Percentiles rank a stretch among this genome's conserved stretches.
phyloP scores from a whole-genome alignment of 192 early-diverging fungal genomes.

The Backusella westeae region DNA sequence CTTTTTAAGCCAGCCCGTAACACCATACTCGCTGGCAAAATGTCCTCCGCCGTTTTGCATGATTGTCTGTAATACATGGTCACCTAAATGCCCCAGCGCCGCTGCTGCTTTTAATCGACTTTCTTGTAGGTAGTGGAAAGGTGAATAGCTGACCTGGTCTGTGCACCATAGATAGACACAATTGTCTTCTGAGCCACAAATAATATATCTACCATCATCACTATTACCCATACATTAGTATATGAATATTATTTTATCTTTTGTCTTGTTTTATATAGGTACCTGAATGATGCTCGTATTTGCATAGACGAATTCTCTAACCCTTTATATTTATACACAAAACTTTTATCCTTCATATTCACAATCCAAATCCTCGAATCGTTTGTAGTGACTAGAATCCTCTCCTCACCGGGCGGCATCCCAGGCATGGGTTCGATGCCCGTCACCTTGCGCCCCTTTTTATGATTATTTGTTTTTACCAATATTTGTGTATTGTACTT shows the following conservation, averaged over 20 bases:
- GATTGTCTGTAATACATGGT: constrained; percentile 15
- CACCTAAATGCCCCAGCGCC: constrained; percentile 16
- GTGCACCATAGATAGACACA: constrained; percentile 74
- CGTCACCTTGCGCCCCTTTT: constrained; percentile 77
- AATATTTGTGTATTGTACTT: constrained; percentile 83
- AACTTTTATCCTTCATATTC: constrained; percentile 69
- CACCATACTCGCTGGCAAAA: neutral
- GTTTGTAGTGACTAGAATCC: constrained; percentile 71
- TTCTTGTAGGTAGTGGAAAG: constrained; percentile 22
- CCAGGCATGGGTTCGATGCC: constrained; percentile 70
- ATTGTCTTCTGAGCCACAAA: constrained; percentile 81
- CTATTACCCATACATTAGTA: constrained; percentile 22
- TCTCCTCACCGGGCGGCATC: constrained; percentile 56
- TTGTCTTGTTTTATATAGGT: neutral
- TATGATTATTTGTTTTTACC: constrained; percentile 57
- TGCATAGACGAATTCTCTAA: constrained; percentile 66
- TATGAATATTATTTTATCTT: neutral
- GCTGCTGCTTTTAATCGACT: constrained; percentile 23
- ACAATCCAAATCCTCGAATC: constrained; percentile 84
- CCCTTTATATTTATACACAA: constrained; percentile 83
- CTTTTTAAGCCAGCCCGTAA: constrained; percentile 24
- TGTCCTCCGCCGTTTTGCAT: constrained; percentile 8
- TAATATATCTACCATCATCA: constrained; percentile 74
- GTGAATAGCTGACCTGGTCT: constrained; percentile 33
- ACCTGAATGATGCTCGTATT: constrained; percentile 74